phyloP scores from a whole-genome alignment of 176 grass and related monocot species.

The Aegilops longissima region DNA sequence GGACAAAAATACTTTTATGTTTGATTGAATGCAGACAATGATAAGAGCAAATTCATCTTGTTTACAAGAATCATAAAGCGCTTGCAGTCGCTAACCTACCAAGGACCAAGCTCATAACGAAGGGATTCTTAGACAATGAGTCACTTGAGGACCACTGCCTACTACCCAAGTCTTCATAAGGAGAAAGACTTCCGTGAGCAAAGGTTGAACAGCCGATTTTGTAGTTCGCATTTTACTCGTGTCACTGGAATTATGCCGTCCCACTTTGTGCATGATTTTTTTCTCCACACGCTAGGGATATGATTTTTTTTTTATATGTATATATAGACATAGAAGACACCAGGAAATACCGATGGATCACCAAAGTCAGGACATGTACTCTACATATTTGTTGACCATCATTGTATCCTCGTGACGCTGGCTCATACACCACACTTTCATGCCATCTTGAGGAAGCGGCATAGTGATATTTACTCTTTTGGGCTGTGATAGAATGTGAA shows the following conservation, averaged over 20 bases:
- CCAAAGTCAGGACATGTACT: neutral
- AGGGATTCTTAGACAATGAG: neutral
- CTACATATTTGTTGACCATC: neutral
- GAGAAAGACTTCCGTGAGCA: neutral
- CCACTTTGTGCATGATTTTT: neutral
- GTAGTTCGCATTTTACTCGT: neutral
- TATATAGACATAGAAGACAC: neutral
- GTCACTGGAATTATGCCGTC: neutral
- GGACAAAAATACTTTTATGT: neutral
- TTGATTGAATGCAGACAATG: neutral
- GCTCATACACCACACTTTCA: neutral
- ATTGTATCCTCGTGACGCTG: rapidly evolving
- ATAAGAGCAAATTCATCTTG: neutral
- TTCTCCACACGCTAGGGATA: neutral
- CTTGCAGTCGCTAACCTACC: neutral
- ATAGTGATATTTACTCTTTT: neutral
- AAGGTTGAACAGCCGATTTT: neutral
- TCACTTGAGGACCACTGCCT: neutral
- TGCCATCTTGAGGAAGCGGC: neutral
- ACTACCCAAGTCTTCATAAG: neutral
- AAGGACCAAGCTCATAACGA: neutral
- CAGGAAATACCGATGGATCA: neutral
- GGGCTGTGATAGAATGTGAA: neutral
- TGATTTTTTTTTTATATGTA: neutral
- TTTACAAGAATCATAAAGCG: neutral